These are phyloP conservation scores for Penicillium sp. DNA, from an alignment of 2,329 filamentous ascomycete species.

Conservation along the genomic window DNA sequence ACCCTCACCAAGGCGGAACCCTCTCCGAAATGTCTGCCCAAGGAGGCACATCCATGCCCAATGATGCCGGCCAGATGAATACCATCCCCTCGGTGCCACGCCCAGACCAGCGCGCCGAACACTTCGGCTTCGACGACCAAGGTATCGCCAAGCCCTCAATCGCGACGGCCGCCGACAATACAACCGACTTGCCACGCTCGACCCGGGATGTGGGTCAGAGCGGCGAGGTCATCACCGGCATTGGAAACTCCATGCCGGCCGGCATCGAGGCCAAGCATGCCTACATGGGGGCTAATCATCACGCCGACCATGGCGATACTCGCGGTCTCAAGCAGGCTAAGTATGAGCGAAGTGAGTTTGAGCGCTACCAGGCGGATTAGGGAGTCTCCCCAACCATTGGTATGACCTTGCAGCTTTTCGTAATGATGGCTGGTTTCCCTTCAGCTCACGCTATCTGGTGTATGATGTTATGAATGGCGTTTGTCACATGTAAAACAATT, in stretches of 20 bases:
- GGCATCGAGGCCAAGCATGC: conserved; percentile 39
- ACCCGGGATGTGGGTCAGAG: conserved; percentile 35
- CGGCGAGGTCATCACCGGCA: conserved; percentile 43
- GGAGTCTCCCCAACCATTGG: background rate
- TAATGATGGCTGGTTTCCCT: background rate
- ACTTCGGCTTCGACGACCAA: conserved; percentile 34
- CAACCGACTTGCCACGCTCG: conserved; percentile 46
- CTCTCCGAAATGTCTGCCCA: conserved; percentile 41
- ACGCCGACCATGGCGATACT: conserved; percentile 37
- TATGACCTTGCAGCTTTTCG: background rate
- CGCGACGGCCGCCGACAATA: conserved; percentile 49
- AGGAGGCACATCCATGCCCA: conserved; percentile 44
- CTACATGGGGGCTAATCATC: conserved; percentile 29
- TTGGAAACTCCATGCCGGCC: conserved; percentile 40
- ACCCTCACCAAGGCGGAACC: conserved; percentile 37
- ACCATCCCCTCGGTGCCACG: conserved; percentile 50
- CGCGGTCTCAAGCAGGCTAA: conserved; percentile 42
- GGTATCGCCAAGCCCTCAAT: conserved; percentile 36
- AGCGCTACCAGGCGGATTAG: conserved; percentile 27
- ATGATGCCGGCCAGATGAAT: conserved; percentile 46
- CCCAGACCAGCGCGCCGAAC: conserved; percentile 45
- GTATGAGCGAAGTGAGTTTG: conserved; percentile 38
- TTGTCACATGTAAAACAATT: background rate
- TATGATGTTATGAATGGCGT: conserved; percentile 3
- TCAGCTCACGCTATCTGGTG: background rate